phyloP scores from a whole-genome alignment of 2,329 filamentous ascomycete species.

The Colletotrichum gigasporum region DNA sequence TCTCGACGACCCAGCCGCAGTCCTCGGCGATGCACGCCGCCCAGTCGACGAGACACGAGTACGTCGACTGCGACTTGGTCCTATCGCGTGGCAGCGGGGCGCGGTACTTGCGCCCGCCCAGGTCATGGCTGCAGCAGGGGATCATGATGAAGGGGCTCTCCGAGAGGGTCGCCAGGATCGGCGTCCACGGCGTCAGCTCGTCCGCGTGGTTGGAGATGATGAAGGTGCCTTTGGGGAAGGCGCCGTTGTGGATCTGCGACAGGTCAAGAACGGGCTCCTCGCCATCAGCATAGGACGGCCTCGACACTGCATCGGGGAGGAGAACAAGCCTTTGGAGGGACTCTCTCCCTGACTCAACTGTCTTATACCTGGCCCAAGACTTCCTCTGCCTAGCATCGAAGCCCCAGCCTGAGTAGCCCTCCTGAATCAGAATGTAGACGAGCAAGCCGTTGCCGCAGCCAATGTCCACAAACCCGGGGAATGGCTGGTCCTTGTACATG shows the following conservation, averaged over 20 bases:
- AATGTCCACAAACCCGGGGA: slow-evolving; percentile 94
- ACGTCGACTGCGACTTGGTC: slow-evolving; percentile 71
- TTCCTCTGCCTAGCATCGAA: slow-evolving; percentile 90
- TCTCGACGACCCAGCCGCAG: slow-evolving; percentile 81
- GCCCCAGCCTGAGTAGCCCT: slow-evolving; percentile 88
- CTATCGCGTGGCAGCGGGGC: slow-evolving; percentile 66
- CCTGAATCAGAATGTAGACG: slow-evolving; percentile 80
- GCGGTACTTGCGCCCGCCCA: slow-evolving; percentile 79
- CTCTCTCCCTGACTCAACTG: slow-evolving; percentile 13
- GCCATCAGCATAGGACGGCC: slow-evolving; percentile 10
- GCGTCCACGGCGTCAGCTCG: slow-evolving; percentile 95
- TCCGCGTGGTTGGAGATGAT: slow-evolving; percentile 98
- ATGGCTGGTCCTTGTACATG: slow-evolving; percentile 73
- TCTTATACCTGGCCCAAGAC: slow-evolving; percentile 81
- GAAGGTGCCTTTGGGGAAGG: slow-evolving; percentile 80
- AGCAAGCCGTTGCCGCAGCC: slow-evolving; percentile 95
- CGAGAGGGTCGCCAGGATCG: slow-evolving; percentile 81
- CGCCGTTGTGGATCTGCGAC: slow-evolving; percentile 61
- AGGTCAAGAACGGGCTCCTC: slow-evolving; percentile 29
- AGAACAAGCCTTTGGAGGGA: slow-evolving; percentile 58
- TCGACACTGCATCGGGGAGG: slow-evolving; percentile 53
- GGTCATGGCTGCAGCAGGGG: slow-evolving; percentile 91
- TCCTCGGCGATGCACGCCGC: slow-evolving; percentile 74
- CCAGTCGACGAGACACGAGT: slow-evolving; percentile 85
- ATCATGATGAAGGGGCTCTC: slow-evolving; percentile 88